Evolutionary conservation across 495 filamentous ascomycete genomes (phyloP).

Genomic region (Talaromyces proteolyticus): DNA sequence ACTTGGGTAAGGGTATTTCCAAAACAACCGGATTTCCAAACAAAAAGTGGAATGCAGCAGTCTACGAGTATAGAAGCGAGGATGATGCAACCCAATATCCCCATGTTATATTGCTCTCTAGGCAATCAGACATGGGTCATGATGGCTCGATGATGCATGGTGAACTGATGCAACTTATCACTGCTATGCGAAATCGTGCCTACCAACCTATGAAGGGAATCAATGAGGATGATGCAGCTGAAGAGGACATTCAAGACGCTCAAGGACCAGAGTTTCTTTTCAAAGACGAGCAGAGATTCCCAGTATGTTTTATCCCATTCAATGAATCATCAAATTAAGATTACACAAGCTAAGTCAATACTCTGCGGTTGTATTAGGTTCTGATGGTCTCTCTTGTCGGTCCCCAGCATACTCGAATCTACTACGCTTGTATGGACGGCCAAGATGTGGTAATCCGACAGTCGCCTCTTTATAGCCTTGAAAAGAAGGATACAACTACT

Average conservation of each 20-base stretch:
- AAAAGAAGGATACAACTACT: neutral
- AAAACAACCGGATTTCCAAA: neutral
- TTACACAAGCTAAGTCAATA: too few species aligned
- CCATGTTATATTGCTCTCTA: neutral
- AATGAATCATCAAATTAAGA: neutral
- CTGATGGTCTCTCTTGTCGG: constrained; percentile 7
- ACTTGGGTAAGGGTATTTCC: neutral
- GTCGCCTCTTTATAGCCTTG: constrained; percentile 1
- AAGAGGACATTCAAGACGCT: neutral
- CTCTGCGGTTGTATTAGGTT: neutral
- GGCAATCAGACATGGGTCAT: neutral
- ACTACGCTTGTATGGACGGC: constrained; percentile 10
- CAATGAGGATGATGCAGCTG: neutral
- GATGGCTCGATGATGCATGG: neutral
- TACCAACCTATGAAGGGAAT: neutral
- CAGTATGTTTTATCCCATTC: neutral
- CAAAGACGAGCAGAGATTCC: neutral
- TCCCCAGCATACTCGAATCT: constrained; percentile 9
- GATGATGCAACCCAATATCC: neutral
- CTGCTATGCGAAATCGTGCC: constrained; percentile 5
- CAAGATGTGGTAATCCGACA: constrained; percentile 6
- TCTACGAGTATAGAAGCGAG: neutral
- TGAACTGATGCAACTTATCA: neutral
- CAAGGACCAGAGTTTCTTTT: neutral
- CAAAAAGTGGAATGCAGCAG: neutral